A percentile compares a stretch with the other conserved stretches of the same genome.
Evolutionary conservation across 2,329 filamentous ascomycete genomes (phyloP).

Genomic region (Ceratocystis diversiconidia): DNA sequence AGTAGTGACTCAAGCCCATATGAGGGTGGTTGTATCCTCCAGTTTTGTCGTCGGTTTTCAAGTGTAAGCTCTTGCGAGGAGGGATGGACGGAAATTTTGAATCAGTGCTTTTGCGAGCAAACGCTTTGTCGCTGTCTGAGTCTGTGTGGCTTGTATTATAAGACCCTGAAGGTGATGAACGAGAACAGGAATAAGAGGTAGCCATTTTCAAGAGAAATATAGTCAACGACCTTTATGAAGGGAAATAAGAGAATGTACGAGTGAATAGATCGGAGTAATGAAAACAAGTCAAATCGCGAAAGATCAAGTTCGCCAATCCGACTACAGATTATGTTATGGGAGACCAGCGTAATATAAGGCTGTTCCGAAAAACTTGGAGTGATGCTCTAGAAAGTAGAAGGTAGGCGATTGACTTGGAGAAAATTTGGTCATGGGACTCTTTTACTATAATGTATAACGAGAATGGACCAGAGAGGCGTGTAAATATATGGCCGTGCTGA

Average conservation of each 20-base stretch:
- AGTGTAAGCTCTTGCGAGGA: background rate
- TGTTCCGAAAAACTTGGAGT: background rate
- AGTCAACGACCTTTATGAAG: background rate
- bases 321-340: background rate
- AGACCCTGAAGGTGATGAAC: conserved; percentile 11
- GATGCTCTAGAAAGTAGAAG: conserved; percentile 1
- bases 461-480: background rate
- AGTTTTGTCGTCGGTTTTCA: background rate
- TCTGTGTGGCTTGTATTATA: conserved; percentile 8
- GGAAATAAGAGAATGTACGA: background rate
- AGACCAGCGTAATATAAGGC: background rate
- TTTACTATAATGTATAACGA: background rate
- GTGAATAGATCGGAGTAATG: background rate
- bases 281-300: background rate
- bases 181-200: conserved; percentile 13
- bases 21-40: background rate
- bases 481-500: background rate
- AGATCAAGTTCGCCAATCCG: background rate
- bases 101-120: conserved; percentile 15
- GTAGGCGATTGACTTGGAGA: conserved; percentile 5
- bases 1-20: conserved; percentile 3
- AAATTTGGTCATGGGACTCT: conserved; percentile 6
- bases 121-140: conserved; percentile 16
- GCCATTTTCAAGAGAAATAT: background rate
- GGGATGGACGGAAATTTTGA: background rate